Base-by-base conservation (phyloP, 192 early-diverging fungal species). In the Geranomyces michiganensis region DNA sequence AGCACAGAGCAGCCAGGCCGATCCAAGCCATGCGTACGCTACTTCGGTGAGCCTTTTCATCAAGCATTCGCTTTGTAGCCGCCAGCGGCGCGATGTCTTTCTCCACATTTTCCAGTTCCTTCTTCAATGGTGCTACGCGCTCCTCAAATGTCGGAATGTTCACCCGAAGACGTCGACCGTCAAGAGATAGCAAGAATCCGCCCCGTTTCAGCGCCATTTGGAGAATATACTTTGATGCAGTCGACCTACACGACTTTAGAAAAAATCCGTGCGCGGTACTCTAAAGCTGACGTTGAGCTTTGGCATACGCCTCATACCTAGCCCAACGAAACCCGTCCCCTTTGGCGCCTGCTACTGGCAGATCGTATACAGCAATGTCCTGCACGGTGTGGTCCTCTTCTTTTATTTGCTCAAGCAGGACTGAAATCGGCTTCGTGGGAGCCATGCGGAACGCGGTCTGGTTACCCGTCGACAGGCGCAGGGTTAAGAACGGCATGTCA, bases 11-110 rank as follows among this genome's bases (percentile, higher is more conserved):
- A 17, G 32, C 64, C 56, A 76, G 33, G 30, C 75, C 75, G 12
- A 74, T 4, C 75, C 75, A 76, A 15, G 70, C 65, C 24, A 76
- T 67, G 8, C 75, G 19, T 41, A 56, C 47, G 27, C 65, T 64
- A 15, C 46, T 60, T 31, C 30, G 48, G 48, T 60, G 51, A 33
- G 75, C 75, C 60, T 46, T 61, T 47, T 70, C 33, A 56, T 76
- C 75, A 36, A 76, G 44, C 61, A 0, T 47, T 5, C 22, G 24
- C 56, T 76, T 76, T 9, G 26, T 67, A 12, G n/a, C 64, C 46
- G 19, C 27, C 60, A 76, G 56, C 56, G 75, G 75, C 59, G 24
- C 32, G 19, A 76, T 33, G 15, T 76, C 72, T 51, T 27, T 41
- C 45, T 63, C 61, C 19, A 76, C 71, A 17, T 14, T 67, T 22